These are phyloP conservation scores for Claviceps quebecensis DNA, from an alignment of 2,329 filamentous ascomycete genomes.

Conservation along the genomic window DNA sequence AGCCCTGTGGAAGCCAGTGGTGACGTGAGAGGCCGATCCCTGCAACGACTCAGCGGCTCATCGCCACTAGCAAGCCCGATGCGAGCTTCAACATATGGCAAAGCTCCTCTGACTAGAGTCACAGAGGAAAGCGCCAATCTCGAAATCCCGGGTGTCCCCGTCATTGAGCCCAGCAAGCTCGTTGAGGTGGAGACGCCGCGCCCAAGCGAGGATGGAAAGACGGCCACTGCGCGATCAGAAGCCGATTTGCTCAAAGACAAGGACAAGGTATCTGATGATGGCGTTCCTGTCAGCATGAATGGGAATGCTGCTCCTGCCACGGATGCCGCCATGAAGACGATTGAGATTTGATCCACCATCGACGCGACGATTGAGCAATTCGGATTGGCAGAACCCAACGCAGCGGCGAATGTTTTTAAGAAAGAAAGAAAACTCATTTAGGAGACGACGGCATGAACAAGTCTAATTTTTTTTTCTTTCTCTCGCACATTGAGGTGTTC, in stretches of 20 bases:
- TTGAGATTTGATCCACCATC: constrained; percentile 34
- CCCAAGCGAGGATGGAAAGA: constrained; percentile 28
- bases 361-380: background rate
- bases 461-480: constrained; percentile 4
- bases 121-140: constrained; percentile 48
- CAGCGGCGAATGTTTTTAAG: background rate
- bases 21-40: constrained; percentile 54
- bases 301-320: constrained; percentile 29
- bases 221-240: constrained; percentile 18
- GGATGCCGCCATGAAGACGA: constrained; percentile 45
- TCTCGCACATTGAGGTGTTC: background rate
- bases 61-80: constrained; percentile 52
- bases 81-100: constrained; percentile 49
- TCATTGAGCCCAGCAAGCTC: constrained; percentile 33
- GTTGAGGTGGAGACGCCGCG: constrained; percentile 42
- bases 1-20: constrained; percentile 46
- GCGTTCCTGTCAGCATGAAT: constrained; percentile 22
- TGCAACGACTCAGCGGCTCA: constrained; percentile 53
- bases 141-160: constrained; percentile 20
- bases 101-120: constrained; percentile 60
- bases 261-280: constrained; percentile 24
- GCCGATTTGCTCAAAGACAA: constrained; percentile 20
- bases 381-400: background rate
- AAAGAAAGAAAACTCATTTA: too few relatives aligned
- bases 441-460: constrained; percentile 13